These are phyloP conservation scores for Neurospora sublineolata DNA, from an alignment of 495 filamentous ascomycete genomes.

Conservation along the genomic window DNA sequence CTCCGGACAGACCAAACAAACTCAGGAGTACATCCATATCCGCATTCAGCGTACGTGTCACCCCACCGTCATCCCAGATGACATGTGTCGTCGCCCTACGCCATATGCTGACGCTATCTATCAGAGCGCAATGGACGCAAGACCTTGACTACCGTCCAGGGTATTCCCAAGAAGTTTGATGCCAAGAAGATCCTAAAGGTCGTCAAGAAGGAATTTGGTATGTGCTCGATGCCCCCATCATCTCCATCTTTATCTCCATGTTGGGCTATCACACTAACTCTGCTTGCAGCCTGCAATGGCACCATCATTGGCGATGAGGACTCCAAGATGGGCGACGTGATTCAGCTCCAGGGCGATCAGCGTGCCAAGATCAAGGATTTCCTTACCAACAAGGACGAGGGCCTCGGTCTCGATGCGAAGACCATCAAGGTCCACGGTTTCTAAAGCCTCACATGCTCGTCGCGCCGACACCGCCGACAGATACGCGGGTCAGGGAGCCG, in stretches of 20 bases:
- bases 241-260: no score
- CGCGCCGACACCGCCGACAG: conserved; percentile 15
- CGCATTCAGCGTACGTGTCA: conserved; percentile 88
- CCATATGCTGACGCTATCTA: neutral
- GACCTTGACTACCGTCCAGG: conserved; percentile 98
- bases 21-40: conserved; percentile 97
- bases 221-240: conserved; percentile 20
- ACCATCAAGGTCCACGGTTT: conserved; percentile 94
- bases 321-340: conserved; percentile 89
- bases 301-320: conserved; percentile 94
- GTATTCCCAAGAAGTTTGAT: conserved; percentile 94
- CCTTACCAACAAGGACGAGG: conserved; percentile 87
- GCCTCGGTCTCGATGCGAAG: conserved; percentile 83
- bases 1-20: conserved; percentile 80
- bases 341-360: conserved; percentile 98
- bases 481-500: conserved; percentile 3
- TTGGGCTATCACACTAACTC: conserved; percentile 5
- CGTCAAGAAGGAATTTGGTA: conserved; percentile 99
- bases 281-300: conserved; percentile 86
- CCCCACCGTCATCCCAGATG: neutral
- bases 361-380: conserved; percentile 98
- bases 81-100: conserved; percentile 7
- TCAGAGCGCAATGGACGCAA: conserved; percentile 99
- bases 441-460: conserved; percentile 40
- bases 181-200: conserved; percentile 99